Evolutionary conservation across 371 early-diverging fungal species (phyloP).

Genomic region (Quaeritorhiza haematococci): DNA sequence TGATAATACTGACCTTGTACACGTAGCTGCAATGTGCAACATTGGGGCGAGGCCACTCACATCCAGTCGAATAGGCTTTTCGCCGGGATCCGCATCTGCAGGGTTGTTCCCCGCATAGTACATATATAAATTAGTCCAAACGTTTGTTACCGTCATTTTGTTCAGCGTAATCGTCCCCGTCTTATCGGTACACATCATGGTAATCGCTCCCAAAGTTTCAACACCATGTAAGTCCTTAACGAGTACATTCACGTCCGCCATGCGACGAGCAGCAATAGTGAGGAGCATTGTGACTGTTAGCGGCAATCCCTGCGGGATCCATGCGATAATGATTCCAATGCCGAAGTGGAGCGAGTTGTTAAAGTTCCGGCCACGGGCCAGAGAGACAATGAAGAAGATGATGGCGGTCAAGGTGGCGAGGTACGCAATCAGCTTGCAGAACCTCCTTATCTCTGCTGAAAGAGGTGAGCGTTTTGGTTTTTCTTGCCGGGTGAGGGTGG

Average conservation of each 20-base stretch:
- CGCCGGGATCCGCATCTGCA: slow-evolving; percentile 13
- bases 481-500: slow-evolving; percentile 21
- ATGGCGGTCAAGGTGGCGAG: slow-evolving; percentile 41
- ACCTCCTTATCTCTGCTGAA: slow-evolving; percentile 38
- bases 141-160: slow-evolving; percentile 38
- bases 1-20: slow-evolving; percentile 28
- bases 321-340: slow-evolving; percentile 48
- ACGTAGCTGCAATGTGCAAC: slow-evolving; percentile 39
- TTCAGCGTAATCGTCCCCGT: slow-evolving; percentile 51
- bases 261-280: slow-evolving; percentile 39
- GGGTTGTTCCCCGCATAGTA: slow-evolving; percentile 17
- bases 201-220: slow-evolving; percentile 51
- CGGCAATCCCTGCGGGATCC: slow-evolving; percentile 49
- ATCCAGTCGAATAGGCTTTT: slow-evolving; percentile 23
- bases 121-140: slow-evolving; percentile 35
- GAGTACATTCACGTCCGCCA: slow-evolving; percentile 41
- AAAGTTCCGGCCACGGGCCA: slow-evolving; percentile 31
- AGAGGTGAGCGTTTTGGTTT: slow-evolving; percentile 29
- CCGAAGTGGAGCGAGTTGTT: slow-evolving; percentile 25
- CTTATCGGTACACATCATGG: slow-evolving; percentile 52
- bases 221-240: slow-evolving; percentile 54
- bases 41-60: slow-evolving; percentile 36
- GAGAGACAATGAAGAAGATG: slow-evolving; percentile 38
- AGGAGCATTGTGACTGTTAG: slow-evolving; percentile 48
- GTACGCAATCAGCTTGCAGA: slow-evolving; percentile 39